These are phyloP conservation scores for Pilobolus umbonatus DNA, from an alignment of 192 early-diverging fungal genomes.

Conservation along the genomic window DNA sequence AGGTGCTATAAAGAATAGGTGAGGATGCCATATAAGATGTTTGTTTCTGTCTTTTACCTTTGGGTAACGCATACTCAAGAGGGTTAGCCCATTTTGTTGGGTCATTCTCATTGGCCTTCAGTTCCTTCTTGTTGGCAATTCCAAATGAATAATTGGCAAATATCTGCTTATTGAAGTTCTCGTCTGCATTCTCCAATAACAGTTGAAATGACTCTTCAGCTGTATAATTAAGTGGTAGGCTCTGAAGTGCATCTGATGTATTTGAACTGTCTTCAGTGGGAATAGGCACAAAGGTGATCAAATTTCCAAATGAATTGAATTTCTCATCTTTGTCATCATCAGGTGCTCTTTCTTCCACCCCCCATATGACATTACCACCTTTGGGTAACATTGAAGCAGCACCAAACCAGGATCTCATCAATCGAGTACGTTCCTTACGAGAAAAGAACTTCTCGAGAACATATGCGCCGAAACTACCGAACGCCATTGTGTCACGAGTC, in stretches of 20 bases:
- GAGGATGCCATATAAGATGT: not conserved
- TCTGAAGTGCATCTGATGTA: not conserved
- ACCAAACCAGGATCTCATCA: conserved; percentile 83
- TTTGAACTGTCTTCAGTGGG: not conserved
- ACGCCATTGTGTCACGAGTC: conserved; percentile 79
- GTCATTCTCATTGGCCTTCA: conserved; percentile 53
- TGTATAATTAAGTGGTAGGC: conserved; percentile 30
- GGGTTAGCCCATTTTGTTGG: conserved; percentile 77
- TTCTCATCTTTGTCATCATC: conserved; percentile 56
- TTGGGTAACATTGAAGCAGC: conserved; percentile 77
- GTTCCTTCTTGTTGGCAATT: conserved; percentile 51
- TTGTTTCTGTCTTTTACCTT: conserved; percentile 2
- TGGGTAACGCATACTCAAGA: conserved; percentile 50
- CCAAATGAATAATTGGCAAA: conserved; percentile 62
- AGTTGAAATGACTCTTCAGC: conserved; percentile 43
- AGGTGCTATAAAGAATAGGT: conserved; percentile 44
- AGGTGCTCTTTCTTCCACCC: conserved; percentile 58
- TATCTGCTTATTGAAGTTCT: conserved; percentile 47
- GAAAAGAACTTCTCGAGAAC: conserved; percentile 83
- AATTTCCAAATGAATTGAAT: conserved; percentile 47
- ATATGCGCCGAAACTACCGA: conserved; percentile 68
- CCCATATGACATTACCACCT: conserved; percentile 82
- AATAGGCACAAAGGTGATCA: conserved; percentile 45
- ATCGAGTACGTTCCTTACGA: conserved; percentile 60
- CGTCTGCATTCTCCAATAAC: conserved; percentile 47